Conservation (phyloP, 192 early-diverging fungal species). For the Chytriomyces confervae region DNA sequence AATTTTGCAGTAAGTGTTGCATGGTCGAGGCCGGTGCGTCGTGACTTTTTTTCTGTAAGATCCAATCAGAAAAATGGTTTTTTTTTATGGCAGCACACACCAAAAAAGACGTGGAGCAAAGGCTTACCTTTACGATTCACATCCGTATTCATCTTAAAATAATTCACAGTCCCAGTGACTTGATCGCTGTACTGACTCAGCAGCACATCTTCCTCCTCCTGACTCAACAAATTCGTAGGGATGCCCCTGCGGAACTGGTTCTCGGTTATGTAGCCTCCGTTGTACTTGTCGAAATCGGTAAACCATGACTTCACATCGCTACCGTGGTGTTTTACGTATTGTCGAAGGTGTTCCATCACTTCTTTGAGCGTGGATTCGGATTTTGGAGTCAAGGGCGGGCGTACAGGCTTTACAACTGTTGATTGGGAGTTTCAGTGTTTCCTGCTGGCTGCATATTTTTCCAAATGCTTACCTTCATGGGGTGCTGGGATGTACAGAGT, state of each 20-base stretch:
- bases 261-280: constrained; percentile 55
- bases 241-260: constrained; percentile 64
- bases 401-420: constrained; percentile 51
- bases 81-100: not conserved
- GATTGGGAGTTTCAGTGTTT: not conserved
- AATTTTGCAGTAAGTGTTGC: constrained; percentile 32
- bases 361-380: constrained; percentile 42
- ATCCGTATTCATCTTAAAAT: constrained; percentile 67
- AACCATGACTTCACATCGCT: constrained; percentile 66
- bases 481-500: constrained; percentile 50
- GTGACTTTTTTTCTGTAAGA: not conserved
- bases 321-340: constrained; percentile 62
- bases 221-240: constrained; percentile 52
- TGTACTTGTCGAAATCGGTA: constrained; percentile 65
- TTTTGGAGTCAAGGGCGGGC: constrained; percentile 47
- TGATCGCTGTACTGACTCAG: constrained; percentile 50
- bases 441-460: not conserved
- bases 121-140: constrained; percentile 57
- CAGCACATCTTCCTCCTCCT: constrained; percentile 57
- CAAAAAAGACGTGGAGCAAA: not conserved
- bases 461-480: constrained; percentile 42
- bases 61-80: not conserved
- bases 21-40: constrained; percentile 13
- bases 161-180: constrained; percentile 56
- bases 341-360: constrained; percentile 47